phyloP scores from a whole-genome alignment of 306 rosid species.

The apple (Malus domestica) region DNA sequence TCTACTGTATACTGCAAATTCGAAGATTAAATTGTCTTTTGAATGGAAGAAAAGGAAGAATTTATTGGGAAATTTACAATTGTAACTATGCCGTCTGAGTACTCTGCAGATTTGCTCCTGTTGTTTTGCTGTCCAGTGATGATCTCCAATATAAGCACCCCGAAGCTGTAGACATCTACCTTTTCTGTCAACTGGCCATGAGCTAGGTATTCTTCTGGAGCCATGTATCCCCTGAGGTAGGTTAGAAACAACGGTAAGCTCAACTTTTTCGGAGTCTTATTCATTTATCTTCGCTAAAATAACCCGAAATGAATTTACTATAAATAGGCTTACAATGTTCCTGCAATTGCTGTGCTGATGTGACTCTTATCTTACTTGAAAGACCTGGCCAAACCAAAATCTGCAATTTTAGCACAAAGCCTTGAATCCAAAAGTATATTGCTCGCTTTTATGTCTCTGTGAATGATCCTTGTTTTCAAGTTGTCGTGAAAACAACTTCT shows the following conservation, averaged over 20 bases:
- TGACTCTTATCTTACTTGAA: constrained; percentile 84
- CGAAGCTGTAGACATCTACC: constrained; percentile 81
- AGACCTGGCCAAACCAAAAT: constrained; percentile 91
- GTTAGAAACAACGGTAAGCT: background rate
- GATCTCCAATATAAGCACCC: constrained; percentile 68
- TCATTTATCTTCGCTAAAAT: background rate
- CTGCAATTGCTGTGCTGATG: constrained; percentile 91
- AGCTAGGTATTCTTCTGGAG: constrained; percentile 95
- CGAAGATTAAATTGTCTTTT: background rate
- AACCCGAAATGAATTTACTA: background rate
- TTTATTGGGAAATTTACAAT: constrained; percentile 41
- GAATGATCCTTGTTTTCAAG: constrained; percentile 58
- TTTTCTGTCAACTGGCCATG: constrained; percentile 88
- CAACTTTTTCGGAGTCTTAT: background rate
- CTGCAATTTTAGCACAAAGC: constrained; percentile 83
- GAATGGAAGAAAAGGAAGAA: background rate
- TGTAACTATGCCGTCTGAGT: constrained; percentile 58
- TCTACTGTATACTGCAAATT: background rate
- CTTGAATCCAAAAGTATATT: constrained; percentile 73
- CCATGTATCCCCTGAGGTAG: constrained; percentile 73
- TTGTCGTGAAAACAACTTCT: constrained; percentile 68
- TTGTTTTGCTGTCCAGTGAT: constrained; percentile 63
- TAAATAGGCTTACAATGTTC: constrained; percentile 58
- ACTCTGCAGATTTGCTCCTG: constrained; percentile 58
- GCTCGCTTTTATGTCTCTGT: constrained; percentile 90